A percentile compares a stretch with the other conserved stretches of the same genome.
phyloP scores from a whole-genome alignment of 2,329 filamentous ascomycete genomes.

The Trichoderma hamatum region DNA sequence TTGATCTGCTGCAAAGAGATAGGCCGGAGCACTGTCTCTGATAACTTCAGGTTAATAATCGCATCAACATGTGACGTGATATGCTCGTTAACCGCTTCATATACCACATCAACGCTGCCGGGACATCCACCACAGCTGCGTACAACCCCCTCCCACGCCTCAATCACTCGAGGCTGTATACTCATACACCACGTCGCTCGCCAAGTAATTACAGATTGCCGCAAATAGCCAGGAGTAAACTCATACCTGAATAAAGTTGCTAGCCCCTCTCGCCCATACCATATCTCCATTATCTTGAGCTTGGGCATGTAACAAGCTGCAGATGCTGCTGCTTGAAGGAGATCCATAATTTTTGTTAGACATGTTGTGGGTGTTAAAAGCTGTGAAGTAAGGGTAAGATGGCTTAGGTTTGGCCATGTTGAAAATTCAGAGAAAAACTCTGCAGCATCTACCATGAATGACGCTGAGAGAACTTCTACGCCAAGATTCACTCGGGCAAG shows the following conservation, averaged over 20 bases:
- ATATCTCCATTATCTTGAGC: slow-evolving; percentile 39
- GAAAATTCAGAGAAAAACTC: slow-evolving; percentile 38
- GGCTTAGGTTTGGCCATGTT: slow-evolving; percentile 39
- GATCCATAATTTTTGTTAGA: slow-evolving; percentile 31
- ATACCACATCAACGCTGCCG: slow-evolving; percentile 29
- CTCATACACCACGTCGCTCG: slow-evolving; percentile 33
- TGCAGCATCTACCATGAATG: slow-evolving; percentile 39
- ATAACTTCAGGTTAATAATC: slow-evolving; percentile 33
- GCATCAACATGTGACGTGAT: slow-evolving; percentile 33
- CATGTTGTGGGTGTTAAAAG: slow-evolving; percentile 33
- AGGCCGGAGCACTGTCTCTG: slow-evolving; percentile 29
- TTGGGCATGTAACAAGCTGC: slow-evolving; percentile 36
- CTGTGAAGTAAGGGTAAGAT: slow-evolving; percentile 39
- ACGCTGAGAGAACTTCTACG: slow-evolving; percentile 37
- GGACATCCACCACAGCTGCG: slow-evolving; percentile 1
- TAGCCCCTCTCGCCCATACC: slow-evolving; percentile 37
- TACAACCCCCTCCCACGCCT: slow-evolving; percentile 35
- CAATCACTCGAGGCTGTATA: slow-evolving; percentile 27
- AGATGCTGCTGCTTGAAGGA: slow-evolving; percentile 36
- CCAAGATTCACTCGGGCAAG: slow-evolving; percentile 38
- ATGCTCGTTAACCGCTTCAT: slow-evolving; percentile 26
- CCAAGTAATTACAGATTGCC: slow-evolving; percentile 32
- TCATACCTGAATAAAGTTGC: slow-evolving; percentile 36
- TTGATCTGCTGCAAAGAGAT: slow-evolving; percentile 34
- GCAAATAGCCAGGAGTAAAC: slow-evolving; percentile 27